These are phyloP conservation scores for Baudoinia panamericana DNA, from an alignment of 495 filamentous ascomycete species.

Conservation along the genomic window DNA sequence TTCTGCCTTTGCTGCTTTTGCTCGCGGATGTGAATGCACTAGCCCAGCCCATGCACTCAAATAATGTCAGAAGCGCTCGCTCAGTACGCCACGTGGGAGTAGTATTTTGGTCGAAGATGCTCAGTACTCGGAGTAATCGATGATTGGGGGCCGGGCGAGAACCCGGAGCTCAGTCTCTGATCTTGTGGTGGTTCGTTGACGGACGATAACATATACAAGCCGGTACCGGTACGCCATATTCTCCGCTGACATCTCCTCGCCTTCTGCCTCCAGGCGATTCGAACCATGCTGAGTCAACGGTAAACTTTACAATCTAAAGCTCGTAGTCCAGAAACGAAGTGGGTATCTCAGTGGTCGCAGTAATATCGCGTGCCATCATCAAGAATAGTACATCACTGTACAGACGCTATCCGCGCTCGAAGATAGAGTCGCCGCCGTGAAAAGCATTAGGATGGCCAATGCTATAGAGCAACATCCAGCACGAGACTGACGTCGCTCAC, in stretches of 20 bases:
- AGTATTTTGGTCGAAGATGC: too few species aligned
- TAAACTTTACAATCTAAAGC: constrained; percentile 13
- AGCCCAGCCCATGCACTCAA: too few species aligned
- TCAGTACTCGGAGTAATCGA: not conserved
- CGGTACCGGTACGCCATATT: not conserved
- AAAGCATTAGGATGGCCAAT: not conserved
- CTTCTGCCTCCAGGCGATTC: not conserved
- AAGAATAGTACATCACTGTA: not conserved
- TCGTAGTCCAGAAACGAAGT: constrained; percentile 8
- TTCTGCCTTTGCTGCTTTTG: too few species aligned
- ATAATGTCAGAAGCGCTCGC: too few species aligned
- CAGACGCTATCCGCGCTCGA: not conserved
- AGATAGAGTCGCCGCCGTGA: not conserved
- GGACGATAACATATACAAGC: not conserved
- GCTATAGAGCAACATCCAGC: constrained; percentile 80
- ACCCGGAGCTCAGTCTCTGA: not conserved
- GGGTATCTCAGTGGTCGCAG: constrained; percentile 7
- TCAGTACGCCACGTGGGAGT: too few species aligned
- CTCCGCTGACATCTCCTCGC: not conserved
- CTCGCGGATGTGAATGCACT: too few species aligned
- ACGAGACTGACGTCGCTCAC: constrained; percentile 96
- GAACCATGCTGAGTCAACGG: not conserved
- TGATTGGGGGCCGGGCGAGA: not conserved
- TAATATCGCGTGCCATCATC: not conserved
- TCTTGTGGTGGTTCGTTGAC: not conserved